These are phyloP conservation scores for Kodamaea suecica DNA, from an alignment of 1,139 yeast genomes.

Conservation along the genomic window DNA sequence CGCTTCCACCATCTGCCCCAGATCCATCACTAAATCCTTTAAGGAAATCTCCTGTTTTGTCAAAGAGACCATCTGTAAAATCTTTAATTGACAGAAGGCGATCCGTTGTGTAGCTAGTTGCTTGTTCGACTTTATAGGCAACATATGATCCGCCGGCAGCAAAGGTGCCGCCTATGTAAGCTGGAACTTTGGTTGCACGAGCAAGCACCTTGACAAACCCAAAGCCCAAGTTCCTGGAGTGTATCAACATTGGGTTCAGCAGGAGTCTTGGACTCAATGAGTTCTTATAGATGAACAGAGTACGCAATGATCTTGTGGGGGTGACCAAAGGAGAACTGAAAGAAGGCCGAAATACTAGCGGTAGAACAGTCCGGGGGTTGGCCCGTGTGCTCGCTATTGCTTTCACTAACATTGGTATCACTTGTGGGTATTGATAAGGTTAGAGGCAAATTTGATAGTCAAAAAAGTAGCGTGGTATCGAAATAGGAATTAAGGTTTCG, in stretches of 20 bases:
- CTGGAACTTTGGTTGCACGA: conserved; percentile 57
- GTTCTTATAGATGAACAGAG: not conserved
- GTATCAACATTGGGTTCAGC: conserved; percentile 1
- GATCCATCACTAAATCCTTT: conserved; percentile 21
- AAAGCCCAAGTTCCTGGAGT: conserved; percentile 22
- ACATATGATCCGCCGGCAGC: conserved; percentile 95
- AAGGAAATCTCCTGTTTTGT: conserved; percentile 44
- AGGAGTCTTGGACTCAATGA: no score
- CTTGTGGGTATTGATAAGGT: not conserved
- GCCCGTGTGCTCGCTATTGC: not conserved
- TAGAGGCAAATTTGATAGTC: conserved; percentile 2
- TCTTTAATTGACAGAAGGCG: conserved; percentile 60
- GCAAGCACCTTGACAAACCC: conserved; percentile 50
- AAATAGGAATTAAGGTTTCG: not conserved
- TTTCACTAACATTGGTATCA: not conserved
- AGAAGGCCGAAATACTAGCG: not conserved
- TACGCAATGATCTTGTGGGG: conserved; percentile 1
- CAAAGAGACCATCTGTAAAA: conserved; percentile 46
- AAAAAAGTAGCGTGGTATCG: not conserved
- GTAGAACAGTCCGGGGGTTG: not conserved
- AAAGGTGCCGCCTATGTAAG: conserved; percentile 82
- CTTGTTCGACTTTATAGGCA: conserved; percentile 88
- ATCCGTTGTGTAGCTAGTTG: conserved; percentile 67
- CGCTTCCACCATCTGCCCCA: conserved; percentile 22
- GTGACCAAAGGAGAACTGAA: no score